Percentiles rank a stretch among this genome's conserved stretches.
These are phyloP conservation scores for Plenodomus lindquistii DNA, from an alignment of 2,329 filamentous ascomycete species.

Conservation along the genomic window DNA sequence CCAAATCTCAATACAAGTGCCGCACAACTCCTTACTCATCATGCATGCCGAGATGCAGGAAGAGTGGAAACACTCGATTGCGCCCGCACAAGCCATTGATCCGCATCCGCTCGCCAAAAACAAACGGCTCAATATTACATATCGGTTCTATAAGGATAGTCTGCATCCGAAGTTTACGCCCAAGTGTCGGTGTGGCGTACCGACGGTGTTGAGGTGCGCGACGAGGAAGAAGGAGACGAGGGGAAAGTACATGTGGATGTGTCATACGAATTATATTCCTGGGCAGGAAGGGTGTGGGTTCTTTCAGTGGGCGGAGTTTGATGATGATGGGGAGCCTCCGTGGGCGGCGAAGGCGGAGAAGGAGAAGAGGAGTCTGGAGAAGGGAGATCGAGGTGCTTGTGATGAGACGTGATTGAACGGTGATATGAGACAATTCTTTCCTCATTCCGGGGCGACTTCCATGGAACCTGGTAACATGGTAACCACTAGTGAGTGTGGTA, in stretches of 20 bases:
- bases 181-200: constrained; percentile 73
- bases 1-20: constrained; percentile 89
- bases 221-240: constrained; percentile 76
- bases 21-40: constrained; percentile 88
- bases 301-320: constrained; percentile 37
- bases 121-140: constrained; percentile 89
- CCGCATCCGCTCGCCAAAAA: constrained; percentile 82
- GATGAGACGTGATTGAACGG: too few species aligned
- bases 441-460: too few species aligned
- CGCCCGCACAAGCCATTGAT: constrained; percentile 74
- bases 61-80: constrained; percentile 89
- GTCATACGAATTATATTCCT: constrained; percentile 73
- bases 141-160: constrained; percentile 78
- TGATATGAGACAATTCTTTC: too few species aligned
- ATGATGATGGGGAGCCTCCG: constrained; percentile 77
- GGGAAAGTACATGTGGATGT: constrained; percentile 94
- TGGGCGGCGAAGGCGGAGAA: constrained; percentile 49
- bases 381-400: background rate
- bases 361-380: background rate
- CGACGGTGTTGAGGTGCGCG: constrained; percentile 73
- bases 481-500: too few species aligned
- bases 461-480: too few species aligned
- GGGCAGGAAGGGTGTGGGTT: constrained; percentile 56
- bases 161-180: constrained; percentile 80
- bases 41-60: constrained; percentile 99